These are phyloP conservation scores for Scleroderma bovista DNA, from an alignment of 768 basidiomycete genomes.

Conservation along the genomic window DNA sequence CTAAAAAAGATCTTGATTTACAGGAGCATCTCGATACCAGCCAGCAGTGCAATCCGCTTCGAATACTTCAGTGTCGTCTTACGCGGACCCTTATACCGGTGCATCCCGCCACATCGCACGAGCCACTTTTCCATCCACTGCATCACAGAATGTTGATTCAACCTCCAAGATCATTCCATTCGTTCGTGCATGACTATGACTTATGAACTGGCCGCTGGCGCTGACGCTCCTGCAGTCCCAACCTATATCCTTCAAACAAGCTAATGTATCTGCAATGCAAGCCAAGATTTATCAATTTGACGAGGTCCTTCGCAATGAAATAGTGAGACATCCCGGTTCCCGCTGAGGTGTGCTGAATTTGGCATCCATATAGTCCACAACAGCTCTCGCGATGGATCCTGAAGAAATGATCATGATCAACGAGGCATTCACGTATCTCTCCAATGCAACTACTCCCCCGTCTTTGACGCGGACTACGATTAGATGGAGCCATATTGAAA, in stretches of 20 bases:
- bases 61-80: slow-evolving; percentile 31
- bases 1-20: not conserved
- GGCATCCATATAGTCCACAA: slow-evolving; percentile 49
- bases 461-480: slow-evolving; percentile 27
- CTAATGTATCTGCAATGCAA: slow-evolving; percentile 72
- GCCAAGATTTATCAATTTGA: slow-evolving; percentile 74
- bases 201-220: not conserved
- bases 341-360: not conserved
- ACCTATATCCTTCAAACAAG: slow-evolving; percentile 79
- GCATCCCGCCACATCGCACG: slow-evolving; percentile 54
- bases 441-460: slow-evolving; percentile 38
- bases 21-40: slow-evolving; percentile 63
- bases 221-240: slow-evolving; percentile 39
- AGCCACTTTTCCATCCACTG: slow-evolving; percentile 23
- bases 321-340: slow-evolving; percentile 40
- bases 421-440: slow-evolving; percentile 58
- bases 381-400: slow-evolving; percentile 63
- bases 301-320: slow-evolving; percentile 58
- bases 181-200: slow-evolving; percentile 29
- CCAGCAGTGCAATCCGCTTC: slow-evolving; percentile 33
- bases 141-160: slow-evolving; percentile 23
- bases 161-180: slow-evolving; percentile 45
- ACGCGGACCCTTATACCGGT: slow-evolving; percentile 70
- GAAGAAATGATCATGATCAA: slow-evolving; percentile 55
- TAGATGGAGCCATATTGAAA: slow-evolving; percentile 50